A percentile compares a stretch with the other conserved stretches of the same genome.
phyloP scores from a whole-genome alignment of 441 rosid species.

The Gossypium lobatum region DNA sequence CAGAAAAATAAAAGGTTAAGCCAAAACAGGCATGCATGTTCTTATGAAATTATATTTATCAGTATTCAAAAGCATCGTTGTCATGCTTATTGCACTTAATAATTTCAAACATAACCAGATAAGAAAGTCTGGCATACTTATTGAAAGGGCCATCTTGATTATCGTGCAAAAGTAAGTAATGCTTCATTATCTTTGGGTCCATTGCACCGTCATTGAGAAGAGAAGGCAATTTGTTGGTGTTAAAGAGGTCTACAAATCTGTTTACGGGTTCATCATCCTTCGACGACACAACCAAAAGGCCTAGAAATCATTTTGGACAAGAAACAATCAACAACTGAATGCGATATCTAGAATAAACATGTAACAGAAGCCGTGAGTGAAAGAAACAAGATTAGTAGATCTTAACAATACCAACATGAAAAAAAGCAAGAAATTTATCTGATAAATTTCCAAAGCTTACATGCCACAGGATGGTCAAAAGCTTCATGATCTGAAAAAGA shows the following conservation, averaged over 20 bases:
- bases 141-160: slow-evolving; percentile 78
- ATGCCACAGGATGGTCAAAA: slow-evolving; percentile 97
- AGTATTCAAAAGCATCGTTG: background rate
- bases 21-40: background rate
- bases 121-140: slow-evolving; percentile 44
- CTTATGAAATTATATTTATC: background rate
- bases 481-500: slow-evolving; percentile 96
- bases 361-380: background rate
- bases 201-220: slow-evolving; percentile 84
- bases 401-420: background rate
- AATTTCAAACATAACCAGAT: slow-evolving; percentile 13
- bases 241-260: slow-evolving; percentile 78
- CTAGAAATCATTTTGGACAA: slow-evolving; percentile 41
- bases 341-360: slow-evolving; percentile 5
- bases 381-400: background rate
- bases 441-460: slow-evolving; percentile 47
- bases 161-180: slow-evolving; percentile 86
- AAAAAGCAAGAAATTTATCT: slow-evolving; percentile 13
- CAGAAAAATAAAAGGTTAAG: background rate
- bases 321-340: slow-evolving; percentile 1
- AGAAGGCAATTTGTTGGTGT: slow-evolving; percentile 70
- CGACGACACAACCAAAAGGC: slow-evolving; percentile 93
- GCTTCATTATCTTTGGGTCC: slow-evolving; percentile 93
- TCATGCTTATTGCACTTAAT: background rate
- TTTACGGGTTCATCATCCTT: slow-evolving; percentile 86